These are phyloP conservation scores for Trichoderma gracile DNA, from an alignment of 2,329 filamentous ascomycete species.

Conservation along the genomic window DNA sequence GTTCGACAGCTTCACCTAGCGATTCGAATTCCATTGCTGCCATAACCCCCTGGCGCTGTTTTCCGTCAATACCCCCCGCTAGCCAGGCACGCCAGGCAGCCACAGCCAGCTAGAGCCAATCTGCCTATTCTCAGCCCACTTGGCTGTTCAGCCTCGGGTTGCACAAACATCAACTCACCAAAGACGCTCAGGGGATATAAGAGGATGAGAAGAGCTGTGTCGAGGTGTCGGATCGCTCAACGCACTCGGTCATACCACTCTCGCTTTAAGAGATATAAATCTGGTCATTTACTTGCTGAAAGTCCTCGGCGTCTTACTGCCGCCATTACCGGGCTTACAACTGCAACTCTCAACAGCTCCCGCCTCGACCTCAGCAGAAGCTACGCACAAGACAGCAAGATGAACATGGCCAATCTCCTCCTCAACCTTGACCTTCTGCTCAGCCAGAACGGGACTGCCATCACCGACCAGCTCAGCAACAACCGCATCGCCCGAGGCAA, in stretches of 20 bases:
- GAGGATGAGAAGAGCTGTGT: too few relatives aligned
- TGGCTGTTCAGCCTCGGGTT: not conserved
- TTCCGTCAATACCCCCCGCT: too few relatives aligned
- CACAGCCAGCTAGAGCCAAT: too few relatives aligned
- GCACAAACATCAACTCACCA: not conserved
- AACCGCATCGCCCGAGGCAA: slow-evolving; percentile 23
- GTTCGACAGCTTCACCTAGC: too few relatives aligned
- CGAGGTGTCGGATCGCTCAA: not conserved
- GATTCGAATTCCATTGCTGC: too few relatives aligned
- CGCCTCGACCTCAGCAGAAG: not conserved
- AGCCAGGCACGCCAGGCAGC: too few relatives aligned
- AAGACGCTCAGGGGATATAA: too few relatives aligned
- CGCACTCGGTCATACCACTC: not conserved
- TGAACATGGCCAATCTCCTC: slow-evolving; percentile 13
- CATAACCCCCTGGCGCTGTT: too few relatives aligned
- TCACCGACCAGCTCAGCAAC: not conserved
- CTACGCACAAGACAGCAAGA: not conserved
- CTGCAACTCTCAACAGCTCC: not conserved
- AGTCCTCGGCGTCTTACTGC: not conserved
- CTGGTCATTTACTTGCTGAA: not conserved
- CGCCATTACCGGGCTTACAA: not conserved
- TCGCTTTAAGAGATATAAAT: not conserved
- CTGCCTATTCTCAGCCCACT: too few relatives aligned
- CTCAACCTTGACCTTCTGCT: slow-evolving; percentile 18
- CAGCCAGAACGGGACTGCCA: slow-evolving; percentile 8